Evolutionary conservation across 768 basidiomycete genomes (phyloP), one percentile per base, ranked within the genome.

Genomic region (Dacryopinax spathularia): DNA sequence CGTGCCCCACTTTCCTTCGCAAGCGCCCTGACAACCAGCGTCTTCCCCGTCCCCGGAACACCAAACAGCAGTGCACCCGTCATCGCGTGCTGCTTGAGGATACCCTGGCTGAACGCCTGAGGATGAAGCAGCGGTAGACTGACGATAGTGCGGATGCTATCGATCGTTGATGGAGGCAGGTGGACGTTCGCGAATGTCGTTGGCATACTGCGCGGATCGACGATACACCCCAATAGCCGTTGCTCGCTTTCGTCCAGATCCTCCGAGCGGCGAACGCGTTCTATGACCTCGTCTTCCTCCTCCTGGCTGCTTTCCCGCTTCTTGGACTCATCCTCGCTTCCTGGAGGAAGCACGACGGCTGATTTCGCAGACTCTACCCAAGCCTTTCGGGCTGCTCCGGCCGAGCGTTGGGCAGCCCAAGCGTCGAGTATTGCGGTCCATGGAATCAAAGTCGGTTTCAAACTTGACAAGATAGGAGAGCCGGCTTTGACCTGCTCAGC

Each of bases 1-100:
- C 91, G 81, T 68, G 91, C 93, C 2, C 92, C 94, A 59, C 91
- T 91, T 73, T 96, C 93, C 70, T 88, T 89, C 1, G 94, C 94
- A 10, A 97, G 80, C 20, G 93, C 93, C 56, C 91, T 84, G 10
- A 91, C 91, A 10, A 92, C 81, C 16, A 94, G 77, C 0, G 92
- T 94, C 75, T 95, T 95, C 1, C 93, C 93, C n/a, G 84, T 85
- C 41, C 93, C 93, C 16, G 90, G 92, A 61, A 93, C 93, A 3
- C 93, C 93, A 72, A 95, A 95, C 22, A 97, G 76, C 60, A 97
- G 81, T 67, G 89, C 92, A 1, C 94, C 93, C 0, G 84, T 87
- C 82, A 95, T 94, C 5, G 87, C 81, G 71, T 97, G 91, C 67
- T 92, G 86, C 73, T 89, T 94, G 43, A 97, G 77, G 62, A 97